phyloP scores from a whole-genome alignment of 805 yeast genomes.

The Yarrowia sp. region DNA sequence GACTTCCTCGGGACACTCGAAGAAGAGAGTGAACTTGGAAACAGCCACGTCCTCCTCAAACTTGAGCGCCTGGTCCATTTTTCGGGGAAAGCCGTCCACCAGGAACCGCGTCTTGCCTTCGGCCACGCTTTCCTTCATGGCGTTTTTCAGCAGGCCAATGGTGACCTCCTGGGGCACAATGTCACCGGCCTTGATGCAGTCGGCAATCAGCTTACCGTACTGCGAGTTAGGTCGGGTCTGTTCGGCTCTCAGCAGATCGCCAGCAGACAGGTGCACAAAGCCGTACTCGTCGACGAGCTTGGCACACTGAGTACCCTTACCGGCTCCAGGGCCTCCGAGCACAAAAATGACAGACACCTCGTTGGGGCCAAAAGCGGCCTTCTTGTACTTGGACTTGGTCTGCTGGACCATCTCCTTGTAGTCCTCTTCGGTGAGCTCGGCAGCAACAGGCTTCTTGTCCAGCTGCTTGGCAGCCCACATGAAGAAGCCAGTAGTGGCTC shows the following conservation, averaged over 20 bases:
- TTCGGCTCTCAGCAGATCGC: constrained; percentile 90
- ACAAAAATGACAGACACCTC: constrained; percentile 82
- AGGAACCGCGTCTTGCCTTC: constrained; percentile 62
- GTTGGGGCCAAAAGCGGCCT: constrained; percentile 53
- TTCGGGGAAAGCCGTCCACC: constrained; percentile 95
- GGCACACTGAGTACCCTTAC: constrained; percentile 95
- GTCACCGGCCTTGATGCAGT: constrained; percentile 77
- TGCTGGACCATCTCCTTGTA: constrained; percentile 40
- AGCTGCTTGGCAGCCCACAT: constrained; percentile 34
- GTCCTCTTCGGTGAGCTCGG: constrained; percentile 35
- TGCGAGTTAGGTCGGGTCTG: constrained; percentile 77
- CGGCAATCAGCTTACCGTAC: constrained; percentile 80
- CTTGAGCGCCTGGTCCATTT: constrained; percentile 96
- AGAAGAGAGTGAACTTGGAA: constrained; percentile 41
- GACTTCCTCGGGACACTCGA: constrained; percentile 66
- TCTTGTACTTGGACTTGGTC: constrained; percentile 27
- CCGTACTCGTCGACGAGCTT: constrained; percentile 74
- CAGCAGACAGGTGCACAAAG: constrained; percentile 91
- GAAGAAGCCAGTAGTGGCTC: constrained; percentile 36
- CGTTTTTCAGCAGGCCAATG: constrained; percentile 73
- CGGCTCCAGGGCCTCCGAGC: constrained; percentile 97
- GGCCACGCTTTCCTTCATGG: constrained; percentile 54
- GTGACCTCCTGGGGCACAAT: constrained; percentile 95
- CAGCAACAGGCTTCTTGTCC: constrained; percentile 34
- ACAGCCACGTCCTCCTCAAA: constrained; percentile 65